A percentile compares a stretch with the other conserved stretches of the same genome.
Evolutionary conservation across 441 rosid genomes (phyloP).

Genomic region (Capsella rubella): DNA sequence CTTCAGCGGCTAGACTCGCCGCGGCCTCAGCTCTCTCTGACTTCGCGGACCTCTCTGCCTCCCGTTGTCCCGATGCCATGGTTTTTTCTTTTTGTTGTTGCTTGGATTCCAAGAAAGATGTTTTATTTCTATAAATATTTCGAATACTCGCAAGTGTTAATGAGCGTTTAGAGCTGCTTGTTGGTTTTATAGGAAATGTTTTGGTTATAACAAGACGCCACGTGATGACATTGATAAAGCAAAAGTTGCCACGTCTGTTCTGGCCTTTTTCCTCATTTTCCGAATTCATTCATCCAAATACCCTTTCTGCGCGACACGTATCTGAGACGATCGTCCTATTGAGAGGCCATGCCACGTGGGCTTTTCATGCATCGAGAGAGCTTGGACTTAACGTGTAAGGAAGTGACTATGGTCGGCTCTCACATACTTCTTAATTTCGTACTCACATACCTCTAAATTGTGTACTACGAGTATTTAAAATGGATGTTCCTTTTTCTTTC

Average conservation of each 20-base stretch:
- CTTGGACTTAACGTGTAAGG: slow-evolving; percentile 13
- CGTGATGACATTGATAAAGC: slow-evolving; percentile 5
- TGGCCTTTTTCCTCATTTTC: not conserved
- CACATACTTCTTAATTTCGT: not conserved
- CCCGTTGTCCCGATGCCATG: slow-evolving; percentile 62
- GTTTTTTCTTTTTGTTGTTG: not conserved
- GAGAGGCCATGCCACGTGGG: slow-evolving; percentile 36
- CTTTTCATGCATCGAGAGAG: slow-evolving; percentile 29
- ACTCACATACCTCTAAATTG: not conserved
- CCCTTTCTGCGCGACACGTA: slow-evolving; percentile 28
- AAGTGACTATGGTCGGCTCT: slow-evolving; percentile 18
- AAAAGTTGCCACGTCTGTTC: slow-evolving; percentile 27
- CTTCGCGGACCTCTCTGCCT: slow-evolving; percentile 52
- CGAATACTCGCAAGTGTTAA: not conserved
- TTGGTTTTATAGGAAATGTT: slow-evolving; percentile 30
- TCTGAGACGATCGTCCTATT: slow-evolving; percentile 2
- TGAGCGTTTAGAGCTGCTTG: slow-evolving; percentile 29
- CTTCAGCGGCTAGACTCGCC: slow-evolving; percentile 50
- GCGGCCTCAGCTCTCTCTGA: slow-evolving; percentile 45
- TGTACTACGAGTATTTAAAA: not conserved
- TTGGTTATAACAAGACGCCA: slow-evolving; percentile 28
- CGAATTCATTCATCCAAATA: not conserved
- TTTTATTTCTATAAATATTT: too few relatives aligned
- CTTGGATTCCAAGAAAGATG: slow-evolving; percentile 4
- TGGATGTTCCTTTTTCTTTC: not conserved